Evolutionary conservation across 2,329 filamentous ascomycete genomes (phyloP).

Genomic region (Colletotrichum theobromicola): DNA sequence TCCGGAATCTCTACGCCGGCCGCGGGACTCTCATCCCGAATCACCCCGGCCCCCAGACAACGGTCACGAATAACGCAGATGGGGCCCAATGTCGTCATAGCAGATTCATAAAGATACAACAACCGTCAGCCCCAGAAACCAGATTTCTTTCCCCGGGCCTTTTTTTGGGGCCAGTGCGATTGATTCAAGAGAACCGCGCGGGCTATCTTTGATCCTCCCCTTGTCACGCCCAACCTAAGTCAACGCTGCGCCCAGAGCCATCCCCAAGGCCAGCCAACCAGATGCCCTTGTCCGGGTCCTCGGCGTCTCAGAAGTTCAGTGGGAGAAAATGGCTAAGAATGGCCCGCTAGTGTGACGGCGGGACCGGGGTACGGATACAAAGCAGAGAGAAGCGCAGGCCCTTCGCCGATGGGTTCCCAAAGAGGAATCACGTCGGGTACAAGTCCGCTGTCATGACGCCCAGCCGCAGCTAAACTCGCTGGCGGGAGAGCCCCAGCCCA

Average conservation of each 20-base stretch:
- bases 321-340: not conserved
- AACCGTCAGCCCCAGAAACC: not conserved
- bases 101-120: not conserved
- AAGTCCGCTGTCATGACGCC: not conserved
- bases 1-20: not conserved
- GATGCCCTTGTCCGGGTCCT: not conserved
- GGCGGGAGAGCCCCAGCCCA: not conserved
- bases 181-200: not conserved
- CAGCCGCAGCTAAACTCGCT: not conserved
- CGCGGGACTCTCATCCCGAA: not conserved
- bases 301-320: not conserved
- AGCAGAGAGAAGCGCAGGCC: not conserved
- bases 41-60: not conserved
- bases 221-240: not conserved
- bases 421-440: not conserved
- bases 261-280: not conserved
- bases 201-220: not conserved
- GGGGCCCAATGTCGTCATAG: not conserved
- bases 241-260: not conserved
- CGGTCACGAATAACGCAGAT: not conserved
- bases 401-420: constrained; percentile 13
- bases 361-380: not conserved
- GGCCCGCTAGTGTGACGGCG: not conserved
- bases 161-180: not conserved
- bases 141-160: not conserved